Conservation (phyloP, 2,329 filamentous ascomycete species). For the Thielaviopsis euricoi region DNA sequence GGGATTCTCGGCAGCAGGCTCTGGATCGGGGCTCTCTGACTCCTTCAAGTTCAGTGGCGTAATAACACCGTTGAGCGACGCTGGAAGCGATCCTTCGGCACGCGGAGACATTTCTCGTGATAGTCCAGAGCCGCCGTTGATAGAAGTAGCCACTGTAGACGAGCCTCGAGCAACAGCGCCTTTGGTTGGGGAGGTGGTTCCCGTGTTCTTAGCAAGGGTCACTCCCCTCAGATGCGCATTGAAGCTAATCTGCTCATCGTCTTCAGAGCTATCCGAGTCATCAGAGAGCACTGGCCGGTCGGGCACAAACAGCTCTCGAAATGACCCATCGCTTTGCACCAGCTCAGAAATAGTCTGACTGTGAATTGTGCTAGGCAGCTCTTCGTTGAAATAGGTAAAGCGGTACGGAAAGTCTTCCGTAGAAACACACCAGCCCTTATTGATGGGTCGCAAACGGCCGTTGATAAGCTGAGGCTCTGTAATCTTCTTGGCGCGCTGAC, state of each 20-base stretch:
- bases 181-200: background rate
- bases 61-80: background rate
- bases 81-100: background rate
- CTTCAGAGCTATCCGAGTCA: conserved; percentile 34
- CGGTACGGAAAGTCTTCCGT: conserved; percentile 85
- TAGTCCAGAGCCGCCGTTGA: background rate
- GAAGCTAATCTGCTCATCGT: conserved; percentile 12
- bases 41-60: background rate
- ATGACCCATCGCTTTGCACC: conserved; percentile 67
- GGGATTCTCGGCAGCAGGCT: conserved; percentile 22
- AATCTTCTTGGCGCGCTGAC: conserved; percentile 74
- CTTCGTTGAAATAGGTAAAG: conserved; percentile 98
- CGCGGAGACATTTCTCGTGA: background rate
- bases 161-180: background rate
- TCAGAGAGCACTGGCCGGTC: conserved; percentile 62
- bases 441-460: conserved; percentile 67
- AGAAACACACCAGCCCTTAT: conserved; percentile 66
- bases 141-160: background rate
- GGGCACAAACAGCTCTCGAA: conserved; percentile 78
- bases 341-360: conserved; percentile 90
- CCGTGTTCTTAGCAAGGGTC: conserved; percentile 3
- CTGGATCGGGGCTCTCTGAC: background rate
- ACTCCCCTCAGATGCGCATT: conserved; percentile 10
- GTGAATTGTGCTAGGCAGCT: conserved; percentile 89
- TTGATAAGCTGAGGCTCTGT: conserved; percentile 87